Conservation (phyloP, 2,329 filamentous ascomycete genomes). For the Talaromyces sp. region DNA sequence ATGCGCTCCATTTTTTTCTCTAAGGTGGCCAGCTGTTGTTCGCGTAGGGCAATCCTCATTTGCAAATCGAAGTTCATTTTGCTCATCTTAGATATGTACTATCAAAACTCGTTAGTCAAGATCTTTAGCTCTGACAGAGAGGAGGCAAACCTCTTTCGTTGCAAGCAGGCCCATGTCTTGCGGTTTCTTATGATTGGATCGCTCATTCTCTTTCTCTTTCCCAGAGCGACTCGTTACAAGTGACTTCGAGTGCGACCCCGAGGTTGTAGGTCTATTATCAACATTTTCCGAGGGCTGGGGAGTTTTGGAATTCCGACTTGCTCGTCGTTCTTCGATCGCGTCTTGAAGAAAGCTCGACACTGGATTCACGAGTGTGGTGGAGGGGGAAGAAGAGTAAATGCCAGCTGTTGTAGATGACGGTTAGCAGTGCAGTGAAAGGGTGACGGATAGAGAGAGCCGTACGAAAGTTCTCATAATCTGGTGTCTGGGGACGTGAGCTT, state of each 20-base stretch:
- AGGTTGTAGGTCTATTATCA: constrained; percentile 18
- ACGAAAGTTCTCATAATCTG: constrained; percentile 15
- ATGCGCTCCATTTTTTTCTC: constrained; percentile 39
- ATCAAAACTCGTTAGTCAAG: constrained; percentile 15
- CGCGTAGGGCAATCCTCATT: constrained; percentile 40
- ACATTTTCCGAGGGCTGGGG: constrained; percentile 24
- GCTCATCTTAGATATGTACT: constrained; percentile 45
- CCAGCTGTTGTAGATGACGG: constrained; percentile 18
- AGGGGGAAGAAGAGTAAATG: constrained; percentile 28
- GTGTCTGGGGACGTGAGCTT: constrained; percentile 13
- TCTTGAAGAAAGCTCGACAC: constrained; percentile 39
- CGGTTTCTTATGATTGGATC: constrained; percentile 32
- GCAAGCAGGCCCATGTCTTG: constrained; percentile 43
- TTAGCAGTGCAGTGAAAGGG: not conserved
- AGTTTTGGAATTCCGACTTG: constrained; percentile 32
- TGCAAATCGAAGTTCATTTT: constrained; percentile 45
- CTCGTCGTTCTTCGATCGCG: constrained; percentile 41
- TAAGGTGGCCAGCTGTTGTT: constrained; percentile 34
- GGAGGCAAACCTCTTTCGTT: constrained; percentile 38
- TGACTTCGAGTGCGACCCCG: constrained; percentile 21
- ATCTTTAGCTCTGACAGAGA: not conserved
- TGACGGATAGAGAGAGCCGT: not conserved
- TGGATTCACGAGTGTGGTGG: constrained; percentile 37
- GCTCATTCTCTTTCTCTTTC: constrained; percentile 32
- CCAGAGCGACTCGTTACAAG: constrained; percentile 36